Conservation (phyloP, 2,329 filamentous ascomycete genomes). For the Corniculantispora saksenae region DNA sequence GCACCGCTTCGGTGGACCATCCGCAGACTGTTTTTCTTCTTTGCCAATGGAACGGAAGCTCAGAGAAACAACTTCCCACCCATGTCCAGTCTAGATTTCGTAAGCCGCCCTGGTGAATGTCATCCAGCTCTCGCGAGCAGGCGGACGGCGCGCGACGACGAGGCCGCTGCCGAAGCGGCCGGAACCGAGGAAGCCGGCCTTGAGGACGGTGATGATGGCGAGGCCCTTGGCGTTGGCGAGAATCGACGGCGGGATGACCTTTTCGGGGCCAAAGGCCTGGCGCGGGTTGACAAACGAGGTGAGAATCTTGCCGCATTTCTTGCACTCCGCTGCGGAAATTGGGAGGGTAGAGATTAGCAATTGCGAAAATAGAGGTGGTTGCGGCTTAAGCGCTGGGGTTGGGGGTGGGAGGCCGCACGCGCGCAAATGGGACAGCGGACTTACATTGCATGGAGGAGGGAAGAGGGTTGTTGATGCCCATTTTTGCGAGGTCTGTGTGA, state of each 20-base stretch:
- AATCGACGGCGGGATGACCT: slow-evolving; percentile 89
- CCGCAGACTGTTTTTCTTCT: not conserved
- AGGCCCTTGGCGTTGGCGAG: slow-evolving; percentile 91
- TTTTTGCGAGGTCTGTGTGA: slow-evolving; percentile 31
- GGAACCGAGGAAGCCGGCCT: slow-evolving; percentile 82
- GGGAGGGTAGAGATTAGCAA: slow-evolving; percentile 21
- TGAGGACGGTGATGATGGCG: slow-evolving; percentile 82
- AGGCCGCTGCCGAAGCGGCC: slow-evolving; percentile 80
- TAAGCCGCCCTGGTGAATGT: not conserved
- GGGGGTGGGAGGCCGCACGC: not conserved
- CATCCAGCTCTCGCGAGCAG: not conserved
- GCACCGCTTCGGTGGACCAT: not conserved
- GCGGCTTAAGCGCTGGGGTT: not conserved
- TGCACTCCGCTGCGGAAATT: slow-evolving; percentile 77
- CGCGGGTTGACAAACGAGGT: slow-evolving; percentile 91
- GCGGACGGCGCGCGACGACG: slow-evolving; percentile 41
- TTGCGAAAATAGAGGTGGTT: not conserved
- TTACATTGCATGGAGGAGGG: slow-evolving; percentile 69
- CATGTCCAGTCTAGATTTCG: not conserved
- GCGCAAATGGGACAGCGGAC: slow-evolving; percentile 33
- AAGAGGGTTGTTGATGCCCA: slow-evolving; percentile 68
- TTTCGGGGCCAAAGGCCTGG: slow-evolving; percentile 93
- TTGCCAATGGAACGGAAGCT: not conserved
- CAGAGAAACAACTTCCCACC: not conserved
- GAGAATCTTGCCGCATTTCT: slow-evolving; percentile 94